phyloP scores from a whole-genome alignment of 108 stramenopile genomes.

The Fistulifera pelliculosa region DNA sequence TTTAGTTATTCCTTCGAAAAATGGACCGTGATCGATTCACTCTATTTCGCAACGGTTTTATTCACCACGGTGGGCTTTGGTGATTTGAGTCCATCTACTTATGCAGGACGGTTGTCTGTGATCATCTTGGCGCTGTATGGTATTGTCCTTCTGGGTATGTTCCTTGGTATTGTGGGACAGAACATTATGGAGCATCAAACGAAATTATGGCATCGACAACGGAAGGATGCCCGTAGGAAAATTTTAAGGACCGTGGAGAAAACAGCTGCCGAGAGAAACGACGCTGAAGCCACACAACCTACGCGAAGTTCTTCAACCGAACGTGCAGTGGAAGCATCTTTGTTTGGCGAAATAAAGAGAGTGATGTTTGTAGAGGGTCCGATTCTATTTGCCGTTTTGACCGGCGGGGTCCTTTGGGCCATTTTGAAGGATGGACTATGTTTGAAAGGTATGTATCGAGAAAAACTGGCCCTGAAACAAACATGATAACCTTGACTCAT shows the following conservation, averaged over 20 bases:
- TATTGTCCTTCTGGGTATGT: conserved; percentile 18
- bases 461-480: too few species aligned
- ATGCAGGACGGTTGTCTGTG: conserved; percentile 13
- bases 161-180: conserved; percentile 21
- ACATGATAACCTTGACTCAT: too few species aligned
- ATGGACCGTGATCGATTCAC: conserved; percentile 25
- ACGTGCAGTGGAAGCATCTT: background rate
- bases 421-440: conserved; percentile 15
- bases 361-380: conserved; percentile 8
- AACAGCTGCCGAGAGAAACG: background rate
- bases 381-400: conserved; percentile 4
- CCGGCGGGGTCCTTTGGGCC: conserved; percentile 14
- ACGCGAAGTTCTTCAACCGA: too few species aligned
- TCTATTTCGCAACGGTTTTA: conserved; percentile 44
- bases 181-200: conserved; percentile 17
- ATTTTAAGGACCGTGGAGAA: background rate
- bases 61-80: conserved; percentile 44
- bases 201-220: background rate
- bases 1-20: conserved; percentile 16
- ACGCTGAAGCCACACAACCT: too few species aligned
- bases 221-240: background rate
- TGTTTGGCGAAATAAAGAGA: conserved; percentile 11
- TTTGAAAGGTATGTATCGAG: background rate
- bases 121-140: conserved; percentile 26
- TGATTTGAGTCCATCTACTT: conserved; percentile 21